Base-by-base conservation (phyloP, 2,329 filamentous ascomycete species). In the Apiospora kogelbergensis region DNA sequence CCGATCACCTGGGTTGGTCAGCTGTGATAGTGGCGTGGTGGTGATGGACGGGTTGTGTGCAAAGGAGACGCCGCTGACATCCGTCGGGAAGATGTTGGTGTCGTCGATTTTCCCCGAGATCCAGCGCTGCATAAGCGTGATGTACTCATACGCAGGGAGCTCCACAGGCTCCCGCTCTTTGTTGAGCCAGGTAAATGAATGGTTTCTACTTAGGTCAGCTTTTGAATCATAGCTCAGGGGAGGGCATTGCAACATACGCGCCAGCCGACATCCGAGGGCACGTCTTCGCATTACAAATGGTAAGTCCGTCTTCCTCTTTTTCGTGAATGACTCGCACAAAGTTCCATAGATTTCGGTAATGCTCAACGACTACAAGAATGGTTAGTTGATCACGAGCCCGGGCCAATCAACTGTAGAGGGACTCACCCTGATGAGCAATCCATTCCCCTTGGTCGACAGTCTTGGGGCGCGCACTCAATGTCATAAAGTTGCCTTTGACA, bases 401-500 rank as follows among this genome's bases (percentile, higher is more conserved):
- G 13, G 20, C 37, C 17, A 33, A 13, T 37, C 20, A 37, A 37
- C 53, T 41, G 10, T 7, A 9, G n/a, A n/a, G 10, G 60, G 65
- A 76, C 83, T 78, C 86, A 97, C 95, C 91, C 86, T 98, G 95
- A 80, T 98, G 94, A 72, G 95, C 95, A 74, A 98, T 88, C 95
- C 95, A 98, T 81, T 98, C 95, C 73, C 94, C 95, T 78, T 94
- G 90, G 77, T 98, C 95, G 63, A 98, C 93, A 68, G 96, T 95
- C 84, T 95, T 95, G 26, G 95, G 95, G 78, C 95, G 92, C 65
- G 94, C 94, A 76, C 95, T 97, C 70, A 98, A 83, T 13, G 95
- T 98, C 91, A 97, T 94, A 79, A 98, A 98, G 83, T 98, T 98
- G 70, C 95, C 95, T 84, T 95, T 97, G 77, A 98, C 95, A 73